phyloP scores from a whole-genome alignment of 1,139 yeast species.

The Debaryomyces nepalensis region DNA sequence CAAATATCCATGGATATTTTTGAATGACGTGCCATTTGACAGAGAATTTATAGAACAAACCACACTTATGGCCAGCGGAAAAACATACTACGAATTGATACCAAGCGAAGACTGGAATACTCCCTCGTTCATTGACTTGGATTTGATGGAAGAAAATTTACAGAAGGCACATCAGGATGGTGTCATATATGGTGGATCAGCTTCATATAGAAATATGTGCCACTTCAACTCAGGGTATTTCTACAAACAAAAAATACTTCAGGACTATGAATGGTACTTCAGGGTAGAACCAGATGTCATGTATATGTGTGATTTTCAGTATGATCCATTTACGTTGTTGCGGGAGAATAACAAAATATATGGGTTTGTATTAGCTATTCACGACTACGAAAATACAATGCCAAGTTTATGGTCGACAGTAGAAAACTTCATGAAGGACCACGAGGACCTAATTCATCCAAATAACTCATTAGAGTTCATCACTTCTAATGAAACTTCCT shows the following conservation, averaged over 20 bases:
- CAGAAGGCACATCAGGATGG: conserved; percentile 25
- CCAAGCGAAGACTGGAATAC: conserved; percentile 50
- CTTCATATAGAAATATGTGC: conserved; percentile 53
- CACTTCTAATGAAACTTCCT: conserved; percentile 58
- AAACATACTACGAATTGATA: conserved; percentile 54
- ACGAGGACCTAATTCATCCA: conserved; percentile 68
- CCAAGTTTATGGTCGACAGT: conserved; percentile 81
- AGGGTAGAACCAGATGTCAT: conserved; percentile 54
- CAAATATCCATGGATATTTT: conserved; percentile 52
- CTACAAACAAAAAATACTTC: conserved; percentile 43
- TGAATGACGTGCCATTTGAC: conserved; percentile 49
- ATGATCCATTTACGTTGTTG: conserved; percentile 48
- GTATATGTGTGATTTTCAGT: conserved; percentile 53
- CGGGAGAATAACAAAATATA: conserved; percentile 41
- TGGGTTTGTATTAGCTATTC: conserved; percentile 50
- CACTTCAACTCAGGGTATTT: conserved; percentile 53
- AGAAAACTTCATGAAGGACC: conserved; percentile 59
- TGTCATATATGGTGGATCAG: conserved; percentile 46
- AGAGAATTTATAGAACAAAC: conserved; percentile 57
- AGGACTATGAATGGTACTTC: conserved; percentile 50
- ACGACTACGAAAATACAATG: conserved; percentile 54
- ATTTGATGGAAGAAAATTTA: conserved; percentile 32
- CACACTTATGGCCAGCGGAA: conserved; percentile 82
- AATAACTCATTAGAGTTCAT: conserved; percentile 73
- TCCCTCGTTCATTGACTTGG: conserved; percentile 41